Base-by-base conservation (phyloP, 495 filamentous ascomycete species). In the Patellaria atrata region DNA sequence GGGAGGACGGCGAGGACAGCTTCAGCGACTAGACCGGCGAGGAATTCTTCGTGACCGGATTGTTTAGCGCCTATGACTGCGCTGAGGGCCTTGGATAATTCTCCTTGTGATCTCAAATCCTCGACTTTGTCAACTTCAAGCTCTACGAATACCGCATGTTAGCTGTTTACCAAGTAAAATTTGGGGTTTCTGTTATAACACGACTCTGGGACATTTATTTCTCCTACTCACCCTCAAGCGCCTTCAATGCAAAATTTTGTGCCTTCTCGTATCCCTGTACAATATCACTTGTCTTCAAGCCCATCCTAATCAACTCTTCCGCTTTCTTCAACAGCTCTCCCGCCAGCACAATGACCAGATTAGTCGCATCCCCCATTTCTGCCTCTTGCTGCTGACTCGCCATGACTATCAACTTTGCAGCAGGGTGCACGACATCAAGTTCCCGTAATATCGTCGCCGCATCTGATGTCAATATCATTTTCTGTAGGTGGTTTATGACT, bases 401-500 rank as follows among this genome's bases (percentile, higher is more conserved):
- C 91, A 99, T 96, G 36, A 99, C 91, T n/a, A 96, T 63, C 33
- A 99, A 65, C 61, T 99, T 99, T 8, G 91, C 91, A 25, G 91
- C 91, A 38, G 91, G 91, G 61, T 99, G 91, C 20, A 99, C 87
- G 28, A 99, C 91, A 53, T 99, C 91, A 55, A 99, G 70, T 58
- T 99, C 91, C 50, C 84, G 79, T 35, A 99, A 67, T 44, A 99
- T 99, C 17, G 89, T 94, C 43, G 91, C 91, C 24, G 91, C 91
- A 55, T 99, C 91, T 28, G 84, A 94, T 39, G 91, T 99, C 39
- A 99, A 70, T 43, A 94, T 87, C 89, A 96, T 94, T 69, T 99
- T 99, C 62, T 94, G 85, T 39, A 99, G 69, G 64, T 99, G 91
- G 63, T 96, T 99, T 68, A 99, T 94, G 64, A 99, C 82, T 58